phyloP scores from a whole-genome alignment of 2,329 filamentous ascomycete genomes.

The Dactylellina sp. region DNA sequence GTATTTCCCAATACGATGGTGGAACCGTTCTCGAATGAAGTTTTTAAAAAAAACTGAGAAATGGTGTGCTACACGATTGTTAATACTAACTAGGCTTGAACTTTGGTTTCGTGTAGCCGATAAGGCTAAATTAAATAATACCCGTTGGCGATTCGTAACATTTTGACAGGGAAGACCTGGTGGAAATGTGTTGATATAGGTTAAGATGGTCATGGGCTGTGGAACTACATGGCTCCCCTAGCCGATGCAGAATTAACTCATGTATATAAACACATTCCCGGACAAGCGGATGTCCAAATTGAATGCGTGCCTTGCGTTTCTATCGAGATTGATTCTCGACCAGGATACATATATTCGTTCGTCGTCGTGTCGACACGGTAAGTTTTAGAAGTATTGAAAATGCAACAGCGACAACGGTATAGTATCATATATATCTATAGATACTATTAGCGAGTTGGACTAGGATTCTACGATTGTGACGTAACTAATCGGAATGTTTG shows the following conservation, averaged over 20 bases:
- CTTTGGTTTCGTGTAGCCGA: conserved; percentile 16
- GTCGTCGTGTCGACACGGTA: no score
- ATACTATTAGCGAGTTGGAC: no score
- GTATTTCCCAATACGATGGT: no score
- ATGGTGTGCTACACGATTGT: conserved; percentile 17
- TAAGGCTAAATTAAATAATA: conserved; percentile 48
- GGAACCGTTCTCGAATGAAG: no score
- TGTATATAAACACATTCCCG: conserved; percentile 13
- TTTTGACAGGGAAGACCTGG: conserved; percentile 1
- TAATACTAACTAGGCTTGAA: conserved; percentile 30
- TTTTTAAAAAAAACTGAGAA: background rate
- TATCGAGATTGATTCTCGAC: background rate
- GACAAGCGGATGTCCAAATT: conserved; percentile 21
- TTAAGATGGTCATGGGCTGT: conserved; percentile 11
- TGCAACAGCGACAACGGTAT: no score
- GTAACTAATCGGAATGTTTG: no score
- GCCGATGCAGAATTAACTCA: conserved; percentile 22
- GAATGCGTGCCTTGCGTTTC: conserved; percentile 9
- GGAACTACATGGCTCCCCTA: background rate
- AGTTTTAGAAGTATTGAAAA: no score
- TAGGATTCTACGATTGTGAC: no score
- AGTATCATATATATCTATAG: no score
- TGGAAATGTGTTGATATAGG: conserved; percentile 17
- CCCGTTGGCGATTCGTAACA: background rate
- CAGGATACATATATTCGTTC: no score